These are phyloP conservation scores for Hypoxylon crocopeplum DNA, from an alignment of 495 filamentous ascomycete species.

Conservation along the genomic window DNA sequence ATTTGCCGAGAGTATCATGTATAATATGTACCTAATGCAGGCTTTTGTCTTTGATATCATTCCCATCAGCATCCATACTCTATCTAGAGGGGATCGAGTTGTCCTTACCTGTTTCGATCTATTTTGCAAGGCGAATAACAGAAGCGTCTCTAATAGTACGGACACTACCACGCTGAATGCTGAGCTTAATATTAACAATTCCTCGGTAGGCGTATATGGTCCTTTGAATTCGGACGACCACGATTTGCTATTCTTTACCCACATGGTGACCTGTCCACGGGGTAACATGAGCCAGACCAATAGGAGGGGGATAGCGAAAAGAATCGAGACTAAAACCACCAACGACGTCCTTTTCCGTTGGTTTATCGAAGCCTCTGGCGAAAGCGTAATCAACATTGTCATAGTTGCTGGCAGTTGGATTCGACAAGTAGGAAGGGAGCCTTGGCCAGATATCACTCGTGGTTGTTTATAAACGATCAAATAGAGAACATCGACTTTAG, in stretches of 20 bases:
- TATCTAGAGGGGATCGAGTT: not conserved
- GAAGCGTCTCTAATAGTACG: slow-evolving; percentile 8
- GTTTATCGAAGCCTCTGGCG: not conserved
- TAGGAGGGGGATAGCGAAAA: not conserved
- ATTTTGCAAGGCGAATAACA: not conserved
- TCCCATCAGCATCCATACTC: not conserved
- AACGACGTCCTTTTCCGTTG: not conserved
- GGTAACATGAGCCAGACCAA: not conserved
- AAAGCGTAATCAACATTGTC: not conserved
- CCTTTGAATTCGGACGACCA: slow-evolving; percentile 2
- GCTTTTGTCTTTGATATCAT: slow-evolving; percentile 1
- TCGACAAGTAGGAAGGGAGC: no score
- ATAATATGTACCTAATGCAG: slow-evolving; percentile 16
- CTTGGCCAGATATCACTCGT: no score
- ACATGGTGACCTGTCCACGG: slow-evolving; percentile 1
- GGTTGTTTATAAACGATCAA: no score
- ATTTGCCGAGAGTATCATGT: slow-evolving; percentile 21
- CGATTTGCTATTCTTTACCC: not conserved
- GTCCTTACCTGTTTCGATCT: slow-evolving; percentile 11
- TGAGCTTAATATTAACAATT: slow-evolving; percentile 21
- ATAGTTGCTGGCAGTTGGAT: not conserved
- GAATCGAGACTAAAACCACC: not conserved
- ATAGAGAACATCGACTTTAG: not conserved
- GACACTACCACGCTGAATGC: slow-evolving; percentile 21
- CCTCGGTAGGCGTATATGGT: slow-evolving; percentile 8